Evolutionary conservation across 306 rosid species (phyloP).

Genomic region (Luffa acutangula): DNA sequence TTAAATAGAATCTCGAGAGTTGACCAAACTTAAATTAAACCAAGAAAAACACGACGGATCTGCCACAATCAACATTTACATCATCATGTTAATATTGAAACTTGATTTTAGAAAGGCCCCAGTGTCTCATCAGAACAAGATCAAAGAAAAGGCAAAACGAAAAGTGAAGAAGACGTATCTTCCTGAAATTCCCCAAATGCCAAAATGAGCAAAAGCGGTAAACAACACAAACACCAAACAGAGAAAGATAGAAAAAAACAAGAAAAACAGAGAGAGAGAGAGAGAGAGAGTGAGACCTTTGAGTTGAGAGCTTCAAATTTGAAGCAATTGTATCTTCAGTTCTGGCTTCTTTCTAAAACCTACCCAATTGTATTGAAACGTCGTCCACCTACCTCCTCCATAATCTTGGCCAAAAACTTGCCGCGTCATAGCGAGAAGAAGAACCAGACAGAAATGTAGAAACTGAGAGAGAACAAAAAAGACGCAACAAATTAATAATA

Average conservation of each 20-base stretch:
- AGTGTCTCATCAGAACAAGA: neutral
- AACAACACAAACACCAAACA: neutral
- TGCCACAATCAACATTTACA: neutral
- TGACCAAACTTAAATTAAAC: too few relatives aligned
- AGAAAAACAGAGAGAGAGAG: neutral
- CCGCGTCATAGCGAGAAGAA: too few relatives aligned
- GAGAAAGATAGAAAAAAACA: neutral
- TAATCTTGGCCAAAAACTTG: too few relatives aligned
- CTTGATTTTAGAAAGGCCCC: neutral
- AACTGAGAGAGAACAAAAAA: too few relatives aligned
- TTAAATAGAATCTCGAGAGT: too few relatives aligned
- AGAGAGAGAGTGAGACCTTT: neutral
- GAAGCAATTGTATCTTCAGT: slow-evolving; percentile 37
- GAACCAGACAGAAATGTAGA: neutral
- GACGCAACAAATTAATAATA: too few relatives aligned
- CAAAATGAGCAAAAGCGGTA: neutral
- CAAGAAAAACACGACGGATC: neutral
- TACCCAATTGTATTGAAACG: too few relatives aligned
- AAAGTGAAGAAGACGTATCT: neutral
- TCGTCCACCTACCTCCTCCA: neutral
- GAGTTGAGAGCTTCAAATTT: slow-evolving; percentile 60
- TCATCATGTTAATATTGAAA: neutral
- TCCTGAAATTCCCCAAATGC: neutral
- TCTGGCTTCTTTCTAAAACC: slow-evolving; percentile 26
- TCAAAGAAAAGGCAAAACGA: neutral